phyloP scores from a whole-genome alignment of 2,329 filamentous ascomycete species.

The Xylaria sp. region DNA sequence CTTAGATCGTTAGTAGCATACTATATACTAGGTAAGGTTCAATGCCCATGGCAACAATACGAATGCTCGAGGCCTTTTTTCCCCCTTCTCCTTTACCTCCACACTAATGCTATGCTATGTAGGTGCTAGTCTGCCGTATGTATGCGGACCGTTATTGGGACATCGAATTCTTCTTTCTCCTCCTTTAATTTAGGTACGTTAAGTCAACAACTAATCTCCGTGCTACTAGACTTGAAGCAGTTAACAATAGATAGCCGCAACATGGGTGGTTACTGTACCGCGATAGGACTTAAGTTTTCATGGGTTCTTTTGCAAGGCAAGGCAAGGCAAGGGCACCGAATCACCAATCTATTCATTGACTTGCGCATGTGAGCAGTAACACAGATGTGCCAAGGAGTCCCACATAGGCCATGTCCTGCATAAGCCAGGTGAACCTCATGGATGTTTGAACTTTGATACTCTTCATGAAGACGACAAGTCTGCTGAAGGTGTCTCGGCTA shows the following conservation, averaged over 20 bases:
- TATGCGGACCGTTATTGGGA: slow-evolving; percentile 14
- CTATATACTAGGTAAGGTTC: background rate
- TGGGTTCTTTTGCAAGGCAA: slow-evolving; percentile 6
- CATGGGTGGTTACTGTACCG: slow-evolving; percentile 4
- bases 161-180: slow-evolving; percentile 1
- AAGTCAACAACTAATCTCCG: background rate
- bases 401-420: background rate
- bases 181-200: slow-evolving; percentile 12
- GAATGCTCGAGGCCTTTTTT: slow-evolving; percentile 1
- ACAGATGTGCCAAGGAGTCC: background rate
- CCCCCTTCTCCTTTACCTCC: background rate
- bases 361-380: slow-evolving; percentile 7
- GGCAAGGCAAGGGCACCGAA: slow-evolving; percentile 28
- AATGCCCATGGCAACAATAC: slow-evolving; percentile 13
- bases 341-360: background rate
- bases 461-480: background rate
- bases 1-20: background rate
- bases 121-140: background rate
- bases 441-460: background rate
- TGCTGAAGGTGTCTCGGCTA: background rate
- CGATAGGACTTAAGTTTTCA: background rate
- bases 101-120: background rate
- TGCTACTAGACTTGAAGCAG: slow-evolving; percentile 22
- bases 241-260: slow-evolving; percentile 16
- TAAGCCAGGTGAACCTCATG: background rate